Percentiles rank a stretch among this genome's conserved stretches.
phyloP scores from a whole-genome alignment of 2,329 filamentous ascomycete species.

The Aspergillus pseudoglaucus region DNA sequence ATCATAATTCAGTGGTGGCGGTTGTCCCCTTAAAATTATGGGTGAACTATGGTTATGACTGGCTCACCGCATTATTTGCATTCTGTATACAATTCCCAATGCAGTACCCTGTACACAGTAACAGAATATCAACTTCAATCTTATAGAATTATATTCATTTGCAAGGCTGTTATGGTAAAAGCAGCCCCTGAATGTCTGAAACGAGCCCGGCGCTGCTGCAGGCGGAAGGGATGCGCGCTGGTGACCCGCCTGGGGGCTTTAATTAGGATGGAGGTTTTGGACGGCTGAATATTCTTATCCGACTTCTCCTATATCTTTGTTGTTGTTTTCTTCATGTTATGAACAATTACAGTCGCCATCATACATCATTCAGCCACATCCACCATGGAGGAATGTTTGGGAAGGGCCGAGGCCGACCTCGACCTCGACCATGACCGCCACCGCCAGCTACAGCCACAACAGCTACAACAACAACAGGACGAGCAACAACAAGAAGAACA shows the following conservation, averaged over 20 bases:
- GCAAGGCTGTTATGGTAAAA: too few relatives aligned
- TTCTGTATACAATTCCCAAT: too few relatives aligned
- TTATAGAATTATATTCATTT: too few relatives aligned
- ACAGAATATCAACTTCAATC: too few relatives aligned
- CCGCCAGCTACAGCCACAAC: conserved; percentile 6
- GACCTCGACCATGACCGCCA: conserved; percentile 17
- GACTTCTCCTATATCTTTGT: conserved; percentile 4
- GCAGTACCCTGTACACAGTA: too few relatives aligned
- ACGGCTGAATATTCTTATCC: neutral
- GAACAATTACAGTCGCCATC: neutral
- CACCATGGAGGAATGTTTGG: conserved; percentile 26
- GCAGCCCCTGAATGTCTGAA: neutral
- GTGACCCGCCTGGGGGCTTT: neutral
- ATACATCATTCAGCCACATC: neutral
- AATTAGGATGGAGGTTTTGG: neutral
- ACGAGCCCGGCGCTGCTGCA: conserved; percentile 2
- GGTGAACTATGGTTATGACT: too few relatives aligned
- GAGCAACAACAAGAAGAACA: neutral
- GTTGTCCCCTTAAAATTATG: too few relatives aligned
- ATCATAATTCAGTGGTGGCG: too few relatives aligned
- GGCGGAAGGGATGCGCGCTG: conserved; percentile 14
- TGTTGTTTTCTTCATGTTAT: neutral
- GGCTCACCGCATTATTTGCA: too few relatives aligned
- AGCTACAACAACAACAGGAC: neutral
- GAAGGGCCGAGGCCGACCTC: conserved; percentile 20